Conservation (phyloP, 306 rosid species). For the Dalbergia oliveri region DNA sequence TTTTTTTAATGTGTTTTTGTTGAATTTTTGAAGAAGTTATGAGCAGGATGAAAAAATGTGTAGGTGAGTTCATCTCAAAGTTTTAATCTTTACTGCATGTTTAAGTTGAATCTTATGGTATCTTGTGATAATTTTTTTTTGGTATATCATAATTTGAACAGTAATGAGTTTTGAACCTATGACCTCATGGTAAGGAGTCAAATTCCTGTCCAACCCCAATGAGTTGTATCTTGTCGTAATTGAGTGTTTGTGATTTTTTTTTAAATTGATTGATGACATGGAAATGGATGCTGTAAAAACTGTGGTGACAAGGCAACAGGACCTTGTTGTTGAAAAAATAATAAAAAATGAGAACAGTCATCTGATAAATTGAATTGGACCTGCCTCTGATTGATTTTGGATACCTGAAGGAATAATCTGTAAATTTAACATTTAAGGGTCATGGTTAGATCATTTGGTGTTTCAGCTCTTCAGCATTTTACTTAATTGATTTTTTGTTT, state of each 20-base stretch:
- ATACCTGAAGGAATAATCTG: background rate
- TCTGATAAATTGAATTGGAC: slow-evolving; percentile 3
- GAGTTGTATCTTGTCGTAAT: background rate
- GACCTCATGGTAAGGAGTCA: too few species aligned
- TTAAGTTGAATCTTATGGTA: background rate
- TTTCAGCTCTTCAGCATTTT: background rate
- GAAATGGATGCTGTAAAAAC: slow-evolving; percentile 4
- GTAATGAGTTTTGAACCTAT: too few species aligned
- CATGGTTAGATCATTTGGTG: slow-evolving; percentile 10
- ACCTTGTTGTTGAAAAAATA: background rate
- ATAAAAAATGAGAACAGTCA: background rate
- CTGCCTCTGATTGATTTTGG: slow-evolving; percentile 13
- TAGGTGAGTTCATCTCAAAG: slow-evolving; percentile 11
- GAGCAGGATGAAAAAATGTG: background rate
- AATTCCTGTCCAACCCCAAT: too few species aligned
- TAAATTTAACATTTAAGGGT: slow-evolving; percentile 10
- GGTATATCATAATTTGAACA: too few species aligned
- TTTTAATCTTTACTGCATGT: slow-evolving; percentile 30
- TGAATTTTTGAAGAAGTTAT: background rate
- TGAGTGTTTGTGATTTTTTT: background rate
- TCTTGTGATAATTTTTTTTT: background rate
- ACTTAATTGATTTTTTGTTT: slow-evolving; percentile 9
- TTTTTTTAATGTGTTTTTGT: background rate
- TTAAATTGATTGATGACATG: slow-evolving; percentile 14
- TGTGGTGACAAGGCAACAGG: background rate